Evolutionary conservation across 2,329 filamentous ascomycete genomes (phyloP).

Genomic region (Colletotrichum chrysophilum): DNA sequence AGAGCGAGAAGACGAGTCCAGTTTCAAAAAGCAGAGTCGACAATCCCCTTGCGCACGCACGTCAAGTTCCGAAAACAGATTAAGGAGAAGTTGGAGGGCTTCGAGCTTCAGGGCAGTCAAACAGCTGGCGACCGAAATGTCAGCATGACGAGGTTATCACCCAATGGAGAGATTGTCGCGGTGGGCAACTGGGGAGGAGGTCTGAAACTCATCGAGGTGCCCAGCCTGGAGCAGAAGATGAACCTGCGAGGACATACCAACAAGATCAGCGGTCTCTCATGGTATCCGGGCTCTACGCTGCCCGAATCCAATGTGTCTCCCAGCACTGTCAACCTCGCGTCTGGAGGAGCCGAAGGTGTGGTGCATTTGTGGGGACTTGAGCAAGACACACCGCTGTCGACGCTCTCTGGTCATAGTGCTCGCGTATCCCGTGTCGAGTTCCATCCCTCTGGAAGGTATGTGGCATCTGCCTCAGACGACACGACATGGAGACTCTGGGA

Average conservation of each 20-base stretch:
- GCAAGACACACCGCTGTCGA: conserved; percentile 83
- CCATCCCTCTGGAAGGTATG: conserved; percentile 87
- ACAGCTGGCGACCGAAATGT: conserved; percentile 90
- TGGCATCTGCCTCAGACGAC: conserved; percentile 94
- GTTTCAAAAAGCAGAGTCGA: conserved; percentile 80
- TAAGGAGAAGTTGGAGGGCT: conserved; percentile 80
- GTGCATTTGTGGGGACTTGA: conserved; percentile 90
- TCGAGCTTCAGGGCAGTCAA: conserved; percentile 93
- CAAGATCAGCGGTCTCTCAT: conserved; percentile 88
- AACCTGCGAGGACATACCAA: conserved; percentile 84
- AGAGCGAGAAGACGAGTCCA: conserved; percentile 78
- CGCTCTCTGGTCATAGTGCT: conserved; percentile 81
- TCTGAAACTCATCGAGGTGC: conserved; percentile 84
- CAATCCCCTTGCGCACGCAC: conserved; percentile 85
- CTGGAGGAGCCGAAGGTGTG: conserved; percentile 86
- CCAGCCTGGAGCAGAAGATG: conserved; percentile 78
- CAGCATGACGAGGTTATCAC: conserved; percentile 90
- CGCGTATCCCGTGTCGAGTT: conserved; percentile 93
- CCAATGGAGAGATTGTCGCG: conserved; percentile 81
- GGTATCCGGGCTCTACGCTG: conserved; percentile 84
- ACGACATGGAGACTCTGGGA: conserved; percentile 98
- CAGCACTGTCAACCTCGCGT: conserved; percentile 82
- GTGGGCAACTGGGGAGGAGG: conserved; percentile 93
- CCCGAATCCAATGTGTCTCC: conserved; percentile 73
- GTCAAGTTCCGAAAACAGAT: conserved; percentile 90